Percentiles rank a stretch among this genome's conserved stretches.
Evolutionary conservation across 148 eudicot genomes (phyloP).

Genomic region (Silene conica): DNA sequence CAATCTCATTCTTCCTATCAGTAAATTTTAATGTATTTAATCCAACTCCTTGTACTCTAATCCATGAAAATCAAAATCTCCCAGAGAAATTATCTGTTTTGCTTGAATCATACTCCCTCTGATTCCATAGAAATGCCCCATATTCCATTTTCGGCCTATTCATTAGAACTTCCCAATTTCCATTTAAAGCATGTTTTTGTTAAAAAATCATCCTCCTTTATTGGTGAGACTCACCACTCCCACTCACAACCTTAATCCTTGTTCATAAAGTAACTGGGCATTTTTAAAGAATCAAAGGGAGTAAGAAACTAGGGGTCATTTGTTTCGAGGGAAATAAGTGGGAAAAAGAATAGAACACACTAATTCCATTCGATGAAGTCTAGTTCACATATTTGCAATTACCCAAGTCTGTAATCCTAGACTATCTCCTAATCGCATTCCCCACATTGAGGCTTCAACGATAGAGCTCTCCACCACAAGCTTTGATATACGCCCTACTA

Average conservation of each 20-base stretch:
- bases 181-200: too few species aligned
- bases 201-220: too few species aligned
- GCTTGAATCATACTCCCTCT: background rate
- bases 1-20: too few species aligned
- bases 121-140: too few species aligned
- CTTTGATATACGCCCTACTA: background rate
- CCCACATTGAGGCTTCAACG: background rate
- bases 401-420: background rate
- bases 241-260: too few species aligned
- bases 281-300: too few species aligned
- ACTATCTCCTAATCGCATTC: background rate
- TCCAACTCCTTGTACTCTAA: background rate
- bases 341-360: background rate
- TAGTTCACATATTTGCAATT: background rate
- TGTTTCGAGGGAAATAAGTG: background rate
- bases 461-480: background rate
- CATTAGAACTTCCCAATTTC: too few species aligned
- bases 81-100: background rate
- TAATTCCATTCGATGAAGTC: background rate
- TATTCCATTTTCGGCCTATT: too few species aligned
- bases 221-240: too few species aligned
- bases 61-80: background rate
- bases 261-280: too few species aligned
- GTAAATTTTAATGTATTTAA: background rate
- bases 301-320: background rate